Evolutionary conservation across 305 asterid genomes (phyloP).

Genomic region (Fraxinus dipetala): DNA sequence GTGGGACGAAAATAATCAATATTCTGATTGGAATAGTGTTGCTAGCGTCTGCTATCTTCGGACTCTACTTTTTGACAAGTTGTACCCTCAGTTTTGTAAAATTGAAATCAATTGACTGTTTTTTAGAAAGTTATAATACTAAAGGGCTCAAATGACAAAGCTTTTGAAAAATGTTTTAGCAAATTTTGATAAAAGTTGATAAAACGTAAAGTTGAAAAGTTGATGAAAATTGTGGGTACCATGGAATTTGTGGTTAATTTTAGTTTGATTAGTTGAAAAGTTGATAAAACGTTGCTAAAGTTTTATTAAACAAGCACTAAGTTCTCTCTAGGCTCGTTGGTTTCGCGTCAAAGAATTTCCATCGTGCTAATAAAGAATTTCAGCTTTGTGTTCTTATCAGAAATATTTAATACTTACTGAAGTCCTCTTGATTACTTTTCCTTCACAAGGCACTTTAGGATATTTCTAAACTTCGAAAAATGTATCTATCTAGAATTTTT

Average conservation of each 20-base stretch:
- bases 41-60: neutral
- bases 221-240: too few species aligned
- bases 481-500: neutral
- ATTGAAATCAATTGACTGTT: neutral
- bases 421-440: neutral
- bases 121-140: neutral
- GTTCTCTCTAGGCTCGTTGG: neutral
- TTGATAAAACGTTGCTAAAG: too few species aligned
- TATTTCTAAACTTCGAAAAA: slow-evolving; percentile 7
- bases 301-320: too few species aligned
- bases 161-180: too few species aligned
- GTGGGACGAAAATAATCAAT: too few species aligned
- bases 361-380: neutral
- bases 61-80: neutral
- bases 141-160: too few species aligned
- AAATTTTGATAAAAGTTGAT: too few species aligned
- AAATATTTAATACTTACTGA: neutral
- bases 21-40: neutral
- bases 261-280: too few species aligned
- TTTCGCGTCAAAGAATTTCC: neutral
- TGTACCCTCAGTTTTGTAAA: neutral
- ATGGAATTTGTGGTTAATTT: too few species aligned
- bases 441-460: neutral
- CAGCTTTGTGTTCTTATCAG: neutral
- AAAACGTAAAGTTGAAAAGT: too few species aligned